These are phyloP conservation scores for Leishmania turanica DNA, from an alignment of 208 protist genomes.

Conservation along the genomic window DNA sequence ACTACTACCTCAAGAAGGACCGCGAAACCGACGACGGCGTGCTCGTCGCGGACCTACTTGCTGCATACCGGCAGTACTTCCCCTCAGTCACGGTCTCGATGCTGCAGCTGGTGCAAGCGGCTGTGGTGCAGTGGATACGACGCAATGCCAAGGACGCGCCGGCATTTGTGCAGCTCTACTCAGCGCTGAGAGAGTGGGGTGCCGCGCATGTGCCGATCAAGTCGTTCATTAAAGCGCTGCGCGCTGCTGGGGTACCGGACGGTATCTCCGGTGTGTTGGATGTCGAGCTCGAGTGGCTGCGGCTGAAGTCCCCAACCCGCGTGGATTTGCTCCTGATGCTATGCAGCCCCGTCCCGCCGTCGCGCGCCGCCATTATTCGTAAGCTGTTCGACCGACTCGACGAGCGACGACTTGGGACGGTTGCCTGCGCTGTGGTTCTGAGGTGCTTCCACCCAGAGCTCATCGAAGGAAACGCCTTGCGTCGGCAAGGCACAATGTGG, in stretches of 20 bases:
- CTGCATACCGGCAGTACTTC: conserved; percentile 65
- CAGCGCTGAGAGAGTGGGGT: conserved; percentile 41
- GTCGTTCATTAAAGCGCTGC: conserved; percentile 51
- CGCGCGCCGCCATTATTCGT: conserved; percentile 57
- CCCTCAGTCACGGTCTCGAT: conserved; percentile 57
- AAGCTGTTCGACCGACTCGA: conserved; percentile 70
- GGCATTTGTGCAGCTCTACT: conserved; percentile 57
- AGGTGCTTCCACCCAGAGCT: conserved; percentile 45
- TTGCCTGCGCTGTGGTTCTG: conserved; percentile 31
- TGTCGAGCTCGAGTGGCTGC: conserved; percentile 79
- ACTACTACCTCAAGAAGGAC: conserved; percentile 55
- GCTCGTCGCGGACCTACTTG: conserved; percentile 40
- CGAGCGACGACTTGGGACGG: background rate
- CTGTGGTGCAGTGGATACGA: conserved; percentile 31
- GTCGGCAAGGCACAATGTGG: conserved; percentile 38
- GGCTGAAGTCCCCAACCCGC: conserved; percentile 56
- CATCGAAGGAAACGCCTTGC: conserved; percentile 46
- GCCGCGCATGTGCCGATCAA: conserved; percentile 49
- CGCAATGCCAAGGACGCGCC: conserved; percentile 32
- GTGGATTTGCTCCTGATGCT: conserved; percentile 58
- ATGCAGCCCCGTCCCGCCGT: conserved; percentile 49
- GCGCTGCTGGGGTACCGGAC: conserved; percentile 40
- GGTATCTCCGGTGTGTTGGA: conserved; percentile 48
- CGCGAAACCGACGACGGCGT: conserved; percentile 27
- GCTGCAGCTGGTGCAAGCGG: conserved; percentile 42